Evolutionary conservation across 495 filamentous ascomycete genomes (phyloP).

Genomic region (Clohesyomyces aquaticus): DNA sequence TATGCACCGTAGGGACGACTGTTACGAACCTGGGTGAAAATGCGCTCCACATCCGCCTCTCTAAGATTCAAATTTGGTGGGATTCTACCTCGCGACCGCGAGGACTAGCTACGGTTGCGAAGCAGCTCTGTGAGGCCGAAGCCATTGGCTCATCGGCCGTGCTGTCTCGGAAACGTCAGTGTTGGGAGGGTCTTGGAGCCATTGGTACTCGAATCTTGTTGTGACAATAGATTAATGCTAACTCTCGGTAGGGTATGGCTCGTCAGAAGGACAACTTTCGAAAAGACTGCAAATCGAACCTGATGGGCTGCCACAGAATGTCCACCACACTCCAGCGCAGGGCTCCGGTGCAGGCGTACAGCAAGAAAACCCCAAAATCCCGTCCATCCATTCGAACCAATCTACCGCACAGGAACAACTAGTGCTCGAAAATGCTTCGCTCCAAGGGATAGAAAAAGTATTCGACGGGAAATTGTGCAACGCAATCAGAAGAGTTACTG

Average conservation of each 20-base stretch:
- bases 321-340: neutral
- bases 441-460: neutral
- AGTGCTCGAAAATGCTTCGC: slow-evolving; percentile 5
- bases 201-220: too few species aligned
- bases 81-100: neutral
- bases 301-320: neutral
- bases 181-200: neutral
- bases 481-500: slow-evolving; percentile 10
- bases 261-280: neutral
- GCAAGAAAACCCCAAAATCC: neutral
- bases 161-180: neutral
- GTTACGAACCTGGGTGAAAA: slow-evolving; percentile 5
- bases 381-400: neutral
- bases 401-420: neutral
- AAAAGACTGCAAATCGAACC: neutral
- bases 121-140: neutral
- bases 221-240: neutral
- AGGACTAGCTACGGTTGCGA: neutral
- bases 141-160: neutral
- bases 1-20: neutral
- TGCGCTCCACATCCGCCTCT: slow-evolving; percentile 10
- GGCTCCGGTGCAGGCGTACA: too few species aligned
- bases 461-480: neutral
- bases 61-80: slow-evolving; percentile 2
- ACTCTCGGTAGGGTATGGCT: neutral